A percentile compares a stretch with the other conserved stretches of the same genome.
phyloP scores from a whole-genome alignment of 495 filamentous ascomycete species.

The Friedmanniomyces simplex region DNA sequence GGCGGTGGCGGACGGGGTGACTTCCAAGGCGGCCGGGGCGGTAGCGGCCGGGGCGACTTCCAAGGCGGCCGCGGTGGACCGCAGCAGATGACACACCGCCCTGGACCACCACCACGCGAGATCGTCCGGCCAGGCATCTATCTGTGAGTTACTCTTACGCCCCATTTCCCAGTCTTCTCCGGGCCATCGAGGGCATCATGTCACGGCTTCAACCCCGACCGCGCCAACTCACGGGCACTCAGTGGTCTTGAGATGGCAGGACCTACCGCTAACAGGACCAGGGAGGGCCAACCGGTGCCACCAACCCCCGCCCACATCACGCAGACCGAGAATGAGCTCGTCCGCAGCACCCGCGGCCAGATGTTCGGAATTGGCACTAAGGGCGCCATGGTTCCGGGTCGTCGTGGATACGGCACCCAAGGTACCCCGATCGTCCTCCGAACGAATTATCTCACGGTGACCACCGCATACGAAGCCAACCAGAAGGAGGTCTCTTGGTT shows the following conservation, averaged over 20 bases:
- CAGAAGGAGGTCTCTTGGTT: constrained; percentile 2
- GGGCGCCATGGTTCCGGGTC: constrained; percentile 24
- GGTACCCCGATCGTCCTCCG: constrained; percentile 33
- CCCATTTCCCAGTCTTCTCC: not conserved
- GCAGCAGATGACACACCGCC: not conserved
- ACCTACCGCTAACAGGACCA: not conserved
- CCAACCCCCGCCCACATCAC: constrained; percentile 3
- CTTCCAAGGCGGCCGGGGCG: constrained; percentile 4
- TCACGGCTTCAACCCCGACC: too few species aligned
- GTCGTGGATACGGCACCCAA: constrained; percentile 37
- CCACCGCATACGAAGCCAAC: constrained; percentile 6
- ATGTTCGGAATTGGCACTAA: constrained; percentile 1
- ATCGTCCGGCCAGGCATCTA: not conserved
- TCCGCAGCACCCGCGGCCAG: not conserved
- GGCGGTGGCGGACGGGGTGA: constrained; percentile 8
- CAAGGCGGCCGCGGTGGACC: constrained; percentile 1
- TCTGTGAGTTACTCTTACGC: not conserved
- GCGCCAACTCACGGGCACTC: too few species aligned
- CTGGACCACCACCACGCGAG: not conserved
- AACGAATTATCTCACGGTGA: constrained; percentile 39
- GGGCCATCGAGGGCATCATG: not conserved
- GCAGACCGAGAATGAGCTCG: constrained; percentile 7
- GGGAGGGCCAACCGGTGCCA: not conserved
- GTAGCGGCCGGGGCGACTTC: constrained; percentile 4
- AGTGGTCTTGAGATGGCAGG: not conserved